phyloP scores from a whole-genome alignment of 202 grass and related monocot species.

The Saccharum hybrid region DNA sequence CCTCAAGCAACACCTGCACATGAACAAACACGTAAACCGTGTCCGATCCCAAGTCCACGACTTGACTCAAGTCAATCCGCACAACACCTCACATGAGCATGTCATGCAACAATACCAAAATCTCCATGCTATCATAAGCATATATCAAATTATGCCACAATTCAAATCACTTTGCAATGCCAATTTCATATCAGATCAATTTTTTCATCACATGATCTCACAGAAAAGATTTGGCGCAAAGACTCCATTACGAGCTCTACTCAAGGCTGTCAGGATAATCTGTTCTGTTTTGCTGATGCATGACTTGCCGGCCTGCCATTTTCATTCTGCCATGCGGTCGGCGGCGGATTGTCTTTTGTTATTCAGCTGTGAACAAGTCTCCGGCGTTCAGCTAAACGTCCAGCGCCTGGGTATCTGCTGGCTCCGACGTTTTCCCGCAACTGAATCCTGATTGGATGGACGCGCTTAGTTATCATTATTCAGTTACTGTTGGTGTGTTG shows the following conservation, averaged over 20 bases:
- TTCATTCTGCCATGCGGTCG: background rate
- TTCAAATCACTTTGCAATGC: no score
- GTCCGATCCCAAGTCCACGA: no score
- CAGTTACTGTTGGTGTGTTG: background rate
- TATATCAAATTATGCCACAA: no score
- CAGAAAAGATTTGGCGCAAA: background rate
- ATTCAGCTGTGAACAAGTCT: slow-evolving; percentile 44
- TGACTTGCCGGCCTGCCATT: slow-evolving; percentile 37
- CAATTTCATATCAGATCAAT: no score
- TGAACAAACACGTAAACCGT: no score
- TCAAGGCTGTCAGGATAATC: background rate
- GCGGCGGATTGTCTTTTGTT: background rate
- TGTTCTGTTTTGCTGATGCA: slow-evolving; percentile 2
- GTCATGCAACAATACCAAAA: no score
- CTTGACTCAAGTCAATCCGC: no score
- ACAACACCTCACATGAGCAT: no score
- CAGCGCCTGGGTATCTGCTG: no score
- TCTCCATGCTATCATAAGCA: no score
- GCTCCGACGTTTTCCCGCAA: slow-evolving; percentile 15
- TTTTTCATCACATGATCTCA: no score
- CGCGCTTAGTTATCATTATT: background rate
- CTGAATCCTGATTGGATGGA: background rate
- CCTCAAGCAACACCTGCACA: no score
- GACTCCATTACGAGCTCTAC: background rate
- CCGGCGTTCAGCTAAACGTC: slow-evolving; percentile 1